Conservation (phyloP, 768 basidiomycete genomes). For the Naganishia randhawae region DNA sequence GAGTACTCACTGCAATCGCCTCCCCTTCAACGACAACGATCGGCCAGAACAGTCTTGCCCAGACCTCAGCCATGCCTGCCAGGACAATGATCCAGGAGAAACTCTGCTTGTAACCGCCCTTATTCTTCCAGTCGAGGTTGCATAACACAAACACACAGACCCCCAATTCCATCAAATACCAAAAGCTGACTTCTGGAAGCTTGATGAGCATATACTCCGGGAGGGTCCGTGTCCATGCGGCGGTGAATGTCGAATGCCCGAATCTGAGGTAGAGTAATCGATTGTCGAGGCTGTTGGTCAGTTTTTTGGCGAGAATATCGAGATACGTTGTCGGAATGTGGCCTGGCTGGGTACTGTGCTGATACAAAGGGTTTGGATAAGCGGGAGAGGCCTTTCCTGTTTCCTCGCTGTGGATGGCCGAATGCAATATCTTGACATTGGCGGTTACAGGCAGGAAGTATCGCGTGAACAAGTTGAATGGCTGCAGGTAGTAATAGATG, state of each 20-base stretch:
- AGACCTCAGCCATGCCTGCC: conserved; percentile 11
- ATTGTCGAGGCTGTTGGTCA: conserved; percentile 35
- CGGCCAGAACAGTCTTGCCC: conserved; percentile 14
- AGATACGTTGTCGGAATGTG: conserved; percentile 21
- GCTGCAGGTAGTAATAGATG: conserved; percentile 34
- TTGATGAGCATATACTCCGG: conserved; percentile 19
- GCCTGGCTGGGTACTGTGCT: background rate
- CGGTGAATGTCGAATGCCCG: conserved; percentile 35
- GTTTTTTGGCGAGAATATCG: conserved; percentile 36
- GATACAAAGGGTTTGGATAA: conserved; percentile 8
- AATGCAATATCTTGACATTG: conserved; percentile 31
- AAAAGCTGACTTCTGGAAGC: conserved; percentile 6
- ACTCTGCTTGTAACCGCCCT: conserved; percentile 23
- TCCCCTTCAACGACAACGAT: conserved; percentile 5
- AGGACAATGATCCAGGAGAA: conserved; percentile 14
- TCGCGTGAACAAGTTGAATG: conserved; percentile 40
- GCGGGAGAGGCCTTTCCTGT: background rate
- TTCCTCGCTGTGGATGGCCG: conserved; percentile 23
- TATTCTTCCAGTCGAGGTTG: conserved; percentile 15
- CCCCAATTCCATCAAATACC: conserved; percentile 15
- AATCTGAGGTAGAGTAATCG: conserved; percentile 38
- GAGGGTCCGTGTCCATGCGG: conserved; percentile 3
- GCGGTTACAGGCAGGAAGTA: conserved; percentile 35
- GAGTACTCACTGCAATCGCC: conserved; percentile 2
- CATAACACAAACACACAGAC: conserved; percentile 6